Conservation (phyloP, 768 basidiomycete species). For the Astraeus odoratus region DNA sequence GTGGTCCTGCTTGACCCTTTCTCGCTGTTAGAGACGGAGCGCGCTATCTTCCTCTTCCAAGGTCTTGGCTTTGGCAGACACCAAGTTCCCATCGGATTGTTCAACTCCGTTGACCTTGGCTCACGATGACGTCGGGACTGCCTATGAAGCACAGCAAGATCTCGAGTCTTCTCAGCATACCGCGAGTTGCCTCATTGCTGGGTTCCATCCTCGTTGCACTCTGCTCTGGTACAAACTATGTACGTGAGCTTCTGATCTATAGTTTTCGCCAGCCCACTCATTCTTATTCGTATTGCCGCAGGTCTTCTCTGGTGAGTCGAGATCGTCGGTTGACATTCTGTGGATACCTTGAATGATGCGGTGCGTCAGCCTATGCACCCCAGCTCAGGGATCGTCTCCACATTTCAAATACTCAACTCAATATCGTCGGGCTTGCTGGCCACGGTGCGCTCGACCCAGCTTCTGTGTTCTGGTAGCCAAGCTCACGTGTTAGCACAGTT, state of each 20-base stretch:
- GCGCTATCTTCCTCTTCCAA: too few relatives aligned
- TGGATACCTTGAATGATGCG: neutral
- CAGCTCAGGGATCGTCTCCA: slow-evolving; percentile 74
- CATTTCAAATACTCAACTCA: slow-evolving; percentile 75
- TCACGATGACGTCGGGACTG: too few relatives aligned
- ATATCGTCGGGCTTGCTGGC: slow-evolving; percentile 75
- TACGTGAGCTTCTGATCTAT: slow-evolving; percentile 29
- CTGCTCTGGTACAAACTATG: slow-evolving; percentile 70
- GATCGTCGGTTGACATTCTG: neutral
- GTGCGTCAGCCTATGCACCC: slow-evolving; percentile 68
- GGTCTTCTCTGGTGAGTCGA: slow-evolving; percentile 25
- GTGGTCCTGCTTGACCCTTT: too few relatives aligned
- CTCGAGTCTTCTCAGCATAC: slow-evolving; percentile 30
- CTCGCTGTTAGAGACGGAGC: too few relatives aligned
- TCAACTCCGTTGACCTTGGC: too few relatives aligned
- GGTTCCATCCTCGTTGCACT: slow-evolving; percentile 55
- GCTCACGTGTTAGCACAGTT: neutral
- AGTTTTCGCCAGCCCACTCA: neutral
- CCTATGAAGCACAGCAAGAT: too few relatives aligned
- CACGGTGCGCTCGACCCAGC: slow-evolving; percentile 42
- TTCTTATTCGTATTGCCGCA: neutral
- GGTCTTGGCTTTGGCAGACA: too few relatives aligned
- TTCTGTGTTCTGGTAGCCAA: neutral
- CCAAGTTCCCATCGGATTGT: too few relatives aligned
- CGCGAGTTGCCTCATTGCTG: slow-evolving; percentile 43